phyloP scores from a whole-genome alignment of 257 asterid genomes.

The Forsythia viridissima region DNA sequence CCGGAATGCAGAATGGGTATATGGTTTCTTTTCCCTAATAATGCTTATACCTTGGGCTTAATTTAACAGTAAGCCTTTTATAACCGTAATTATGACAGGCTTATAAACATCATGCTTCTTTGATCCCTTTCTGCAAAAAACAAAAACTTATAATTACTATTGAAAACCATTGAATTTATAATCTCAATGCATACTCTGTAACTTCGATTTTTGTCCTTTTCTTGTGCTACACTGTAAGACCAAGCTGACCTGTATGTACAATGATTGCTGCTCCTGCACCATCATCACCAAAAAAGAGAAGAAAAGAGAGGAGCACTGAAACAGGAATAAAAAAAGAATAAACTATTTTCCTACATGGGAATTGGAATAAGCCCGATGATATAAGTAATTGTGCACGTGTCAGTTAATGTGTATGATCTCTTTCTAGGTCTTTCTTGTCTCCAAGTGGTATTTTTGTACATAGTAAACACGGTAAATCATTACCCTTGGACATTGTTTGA shows the following conservation, averaged over 20 bases:
- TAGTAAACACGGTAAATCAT: neutral
- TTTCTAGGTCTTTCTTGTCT: neutral
- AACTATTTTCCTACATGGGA: neutral
- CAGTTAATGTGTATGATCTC: neutral
- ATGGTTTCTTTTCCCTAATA: slow-evolving; percentile 24
- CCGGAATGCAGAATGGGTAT: slow-evolving; percentile 60
- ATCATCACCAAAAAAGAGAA: neutral
- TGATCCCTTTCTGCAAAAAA: neutral
- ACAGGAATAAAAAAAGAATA: neutral
- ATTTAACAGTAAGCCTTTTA: neutral
- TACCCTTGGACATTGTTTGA: neutral
- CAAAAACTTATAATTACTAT: neutral
- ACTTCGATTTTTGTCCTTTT: neutral
- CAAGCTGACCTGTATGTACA: neutral
- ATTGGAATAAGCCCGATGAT: neutral
- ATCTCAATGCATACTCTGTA: neutral
- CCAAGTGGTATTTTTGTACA: neutral
- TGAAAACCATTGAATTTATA: neutral
- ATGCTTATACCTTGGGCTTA: neutral
- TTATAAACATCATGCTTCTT: neutral
- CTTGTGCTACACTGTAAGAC: neutral
- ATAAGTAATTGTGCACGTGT: neutral
- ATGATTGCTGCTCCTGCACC: neutral
- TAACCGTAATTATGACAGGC: neutral
- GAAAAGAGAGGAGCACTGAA: neutral